Evolutionary conservation across 2,329 filamentous ascomycete species (phyloP).

Genomic region (Davidsoniella neocaledoniae): DNA sequence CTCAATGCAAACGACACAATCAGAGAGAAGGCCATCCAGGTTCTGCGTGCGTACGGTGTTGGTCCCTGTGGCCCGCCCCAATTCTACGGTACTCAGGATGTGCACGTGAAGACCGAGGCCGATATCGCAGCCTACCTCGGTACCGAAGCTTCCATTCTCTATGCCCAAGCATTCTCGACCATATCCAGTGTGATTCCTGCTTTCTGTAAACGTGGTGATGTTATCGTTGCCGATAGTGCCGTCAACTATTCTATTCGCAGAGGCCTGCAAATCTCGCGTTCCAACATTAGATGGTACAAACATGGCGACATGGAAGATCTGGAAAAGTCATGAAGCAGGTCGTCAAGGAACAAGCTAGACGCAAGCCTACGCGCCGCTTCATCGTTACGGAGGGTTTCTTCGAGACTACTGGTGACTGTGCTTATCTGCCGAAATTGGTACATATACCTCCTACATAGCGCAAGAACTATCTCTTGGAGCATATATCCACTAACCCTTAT

Average conservation of each 20-base stretch:
- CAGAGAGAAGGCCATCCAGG: conserved; percentile 89
- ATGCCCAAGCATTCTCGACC: conserved; percentile 89
- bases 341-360: conserved; percentile 69
- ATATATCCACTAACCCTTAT: conserved; percentile 7
- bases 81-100: conserved; percentile 96
- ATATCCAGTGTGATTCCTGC: conserved; percentile 94
- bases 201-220: conserved; percentile 92
- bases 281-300: conserved; percentile 83
- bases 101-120: conserved; percentile 91
- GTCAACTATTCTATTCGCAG: conserved; percentile 91
- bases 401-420: conserved; percentile 73
- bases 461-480: conserved; percentile 8
- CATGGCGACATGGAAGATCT: conserved; percentile 94
- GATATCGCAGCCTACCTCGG: conserved; percentile 86
- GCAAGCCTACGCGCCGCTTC: conserved; percentile 79
- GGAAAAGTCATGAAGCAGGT: conserved; percentile 71
- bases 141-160: conserved; percentile 78
- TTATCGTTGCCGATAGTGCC: conserved; percentile 87
- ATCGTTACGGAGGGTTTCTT: conserved; percentile 93
- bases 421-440: conserved; percentile 72
- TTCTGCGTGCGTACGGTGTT: conserved; percentile 86
- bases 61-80: conserved; percentile 92
- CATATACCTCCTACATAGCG: conserved; percentile 17
- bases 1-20: conserved; percentile 83
- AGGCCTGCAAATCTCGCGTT: conserved; percentile 81